phyloP scores from a whole-genome alignment of 139 green algal genomes.

The Picochlorum sp. region DNA sequence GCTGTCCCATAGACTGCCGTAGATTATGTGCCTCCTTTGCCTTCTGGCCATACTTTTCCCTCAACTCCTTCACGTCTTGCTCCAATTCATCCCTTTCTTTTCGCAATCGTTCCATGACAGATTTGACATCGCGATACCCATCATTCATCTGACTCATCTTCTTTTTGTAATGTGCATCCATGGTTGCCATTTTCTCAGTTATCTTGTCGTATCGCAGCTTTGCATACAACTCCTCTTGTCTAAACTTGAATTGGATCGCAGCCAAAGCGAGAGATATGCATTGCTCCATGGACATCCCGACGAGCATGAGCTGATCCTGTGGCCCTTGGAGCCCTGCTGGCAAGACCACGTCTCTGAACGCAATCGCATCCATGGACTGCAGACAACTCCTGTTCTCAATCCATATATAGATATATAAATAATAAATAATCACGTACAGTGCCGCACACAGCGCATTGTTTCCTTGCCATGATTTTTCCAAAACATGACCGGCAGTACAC shows the following conservation, averaged over 20 bases:
- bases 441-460: constrained; percentile 3
- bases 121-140: constrained; percentile 53
- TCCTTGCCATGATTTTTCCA: not conserved
- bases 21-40: constrained; percentile 37
- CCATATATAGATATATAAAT: too few species aligned
- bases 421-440: not conserved
- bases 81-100: constrained; percentile 26
- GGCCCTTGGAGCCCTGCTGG: not conserved
- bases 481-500: constrained; percentile 1
- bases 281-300: not conserved
- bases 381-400: not conserved
- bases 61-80: constrained; percentile 51
- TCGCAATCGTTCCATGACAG: constrained; percentile 26
- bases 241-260: not conserved
- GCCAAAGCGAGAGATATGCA: not conserved
- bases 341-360: not conserved
- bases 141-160: constrained; percentile 63
- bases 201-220: constrained; percentile 27
- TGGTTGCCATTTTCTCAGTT: constrained; percentile 41
- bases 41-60: constrained; percentile 67
- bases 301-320: not conserved
- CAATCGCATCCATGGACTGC: not conserved
- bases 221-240: constrained; percentile 28
- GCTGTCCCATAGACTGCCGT: too few species aligned
- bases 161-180: constrained; percentile 50